phyloP scores from a whole-genome alignment of 495 filamentous ascomycete species.

The Penicillium alfredii region DNA sequence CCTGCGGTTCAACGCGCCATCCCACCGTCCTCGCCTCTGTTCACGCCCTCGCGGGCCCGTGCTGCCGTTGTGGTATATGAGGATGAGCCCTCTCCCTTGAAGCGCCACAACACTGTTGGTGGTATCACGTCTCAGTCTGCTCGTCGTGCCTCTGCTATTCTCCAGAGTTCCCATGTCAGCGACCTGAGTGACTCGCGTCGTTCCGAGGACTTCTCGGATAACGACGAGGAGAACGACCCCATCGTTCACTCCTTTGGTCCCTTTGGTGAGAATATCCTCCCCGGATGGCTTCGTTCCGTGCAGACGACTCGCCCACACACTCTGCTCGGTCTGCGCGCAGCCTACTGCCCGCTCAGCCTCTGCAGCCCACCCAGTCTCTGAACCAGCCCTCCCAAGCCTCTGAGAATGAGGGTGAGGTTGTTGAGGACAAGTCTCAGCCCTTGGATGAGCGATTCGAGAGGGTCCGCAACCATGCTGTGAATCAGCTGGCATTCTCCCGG shows the following conservation, averaged over 20 bases:
- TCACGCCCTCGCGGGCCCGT: slow-evolving; percentile 34
- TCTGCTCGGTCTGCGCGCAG: slow-evolving; percentile 29
- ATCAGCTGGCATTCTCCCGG: slow-evolving; percentile 94
- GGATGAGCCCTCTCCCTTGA: slow-evolving; percentile 44
- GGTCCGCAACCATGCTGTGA: slow-evolving; percentile 73
- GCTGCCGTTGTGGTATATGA: slow-evolving; percentile 58
- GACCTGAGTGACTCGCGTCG: slow-evolving; percentile 55
- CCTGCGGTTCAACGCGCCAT: slow-evolving; percentile 46
- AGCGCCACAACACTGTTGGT: slow-evolving; percentile 27
- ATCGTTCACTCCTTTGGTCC: slow-evolving; percentile 86
- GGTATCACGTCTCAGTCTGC: slow-evolving; percentile 18
- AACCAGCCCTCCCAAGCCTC: slow-evolving; percentile 23
- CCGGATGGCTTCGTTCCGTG: slow-evolving; percentile 68
- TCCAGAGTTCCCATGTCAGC: slow-evolving; percentile 45
- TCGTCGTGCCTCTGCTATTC: slow-evolving; percentile 25
- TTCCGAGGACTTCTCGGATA: slow-evolving; percentile 62
- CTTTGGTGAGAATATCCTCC: slow-evolving; percentile 73
- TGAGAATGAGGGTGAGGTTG: slow-evolving; percentile 23
- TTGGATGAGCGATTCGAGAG: slow-evolving; percentile 31
- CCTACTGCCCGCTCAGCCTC: slow-evolving; percentile 28
- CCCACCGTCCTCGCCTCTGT: slow-evolving; percentile 40
- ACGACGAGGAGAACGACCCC: slow-evolving; percentile 89
- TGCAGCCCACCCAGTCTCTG: slow-evolving; percentile 35
- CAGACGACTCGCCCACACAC: slow-evolving; percentile 49
- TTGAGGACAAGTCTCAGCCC: slow-evolving; percentile 30